These are phyloP conservation scores for Adansonia madagascariensis DNA, from an alignment of 441 rosid genomes.

Conservation along the genomic window DNA sequence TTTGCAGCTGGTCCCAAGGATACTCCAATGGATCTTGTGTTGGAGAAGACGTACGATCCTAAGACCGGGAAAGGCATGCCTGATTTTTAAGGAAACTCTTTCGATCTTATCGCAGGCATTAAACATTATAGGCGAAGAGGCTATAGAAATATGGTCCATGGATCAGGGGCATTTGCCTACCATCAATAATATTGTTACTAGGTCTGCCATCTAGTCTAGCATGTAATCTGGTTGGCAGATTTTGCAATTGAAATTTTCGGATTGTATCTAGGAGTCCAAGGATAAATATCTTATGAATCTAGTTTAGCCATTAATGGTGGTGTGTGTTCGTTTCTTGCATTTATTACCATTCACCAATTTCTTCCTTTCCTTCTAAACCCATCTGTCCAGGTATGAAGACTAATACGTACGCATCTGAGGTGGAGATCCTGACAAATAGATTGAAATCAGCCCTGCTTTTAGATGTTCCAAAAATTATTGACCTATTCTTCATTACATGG, in stretches of 20 bases:
- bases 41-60: conserved; percentile 77
- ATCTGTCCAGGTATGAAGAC: not conserved
- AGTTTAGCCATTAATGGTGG: not conserved
- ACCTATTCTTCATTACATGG: not conserved
- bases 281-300: not conserved
- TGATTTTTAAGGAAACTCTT: conserved; percentile 42
- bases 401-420: not conserved
- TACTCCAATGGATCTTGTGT: conserved; percentile 69
- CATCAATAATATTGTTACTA: conserved; percentile 7
- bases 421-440: not conserved
- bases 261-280: not conserved
- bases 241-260: conserved; percentile 10
- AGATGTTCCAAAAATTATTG: not conserved
- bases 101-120: conserved; percentile 13
- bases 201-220: not conserved
- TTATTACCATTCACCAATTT: not conserved
- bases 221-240: not conserved
- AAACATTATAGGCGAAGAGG: conserved; percentile 10
- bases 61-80: conserved; percentile 94
- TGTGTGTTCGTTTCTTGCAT: not conserved
- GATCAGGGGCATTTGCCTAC: not conserved
- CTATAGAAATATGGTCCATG: not conserved
- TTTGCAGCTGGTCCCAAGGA: conserved; percentile 86
- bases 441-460: not conserved
- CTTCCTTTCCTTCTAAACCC: not conserved